A percentile compares a stretch with the other conserved stretches of the same genome.
phyloP scores from a whole-genome alignment of 176 grass and related monocot genomes.

The Ensete glaucum region DNA sequence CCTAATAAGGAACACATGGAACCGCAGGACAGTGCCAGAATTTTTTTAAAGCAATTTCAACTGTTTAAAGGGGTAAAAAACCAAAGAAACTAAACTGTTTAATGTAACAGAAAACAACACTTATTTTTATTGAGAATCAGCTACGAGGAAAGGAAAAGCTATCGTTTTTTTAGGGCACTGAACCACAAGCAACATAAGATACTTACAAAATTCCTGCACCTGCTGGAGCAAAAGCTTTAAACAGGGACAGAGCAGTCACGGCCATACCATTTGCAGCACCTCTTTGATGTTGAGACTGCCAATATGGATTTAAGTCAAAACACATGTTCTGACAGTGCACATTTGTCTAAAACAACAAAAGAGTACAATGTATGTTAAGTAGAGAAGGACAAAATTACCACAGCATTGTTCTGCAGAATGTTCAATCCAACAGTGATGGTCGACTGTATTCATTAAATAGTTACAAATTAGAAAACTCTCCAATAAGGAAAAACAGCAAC shows the following conservation, averaged over 20 bases:
- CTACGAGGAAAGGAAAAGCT: not conserved
- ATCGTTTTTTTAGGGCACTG: not conserved
- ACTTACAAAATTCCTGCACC: constrained; percentile 49
- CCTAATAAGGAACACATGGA: too few species aligned
- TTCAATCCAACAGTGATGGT: constrained; percentile 58
- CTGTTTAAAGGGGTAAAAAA: too few species aligned
- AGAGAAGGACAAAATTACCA: constrained; percentile 26
- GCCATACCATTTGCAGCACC: constrained; percentile 58
- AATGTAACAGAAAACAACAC: too few species aligned
- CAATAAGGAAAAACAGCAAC: not conserved
- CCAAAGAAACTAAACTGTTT: too few species aligned
- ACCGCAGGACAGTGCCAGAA: too few species aligned
- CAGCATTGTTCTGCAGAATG: constrained; percentile 56
- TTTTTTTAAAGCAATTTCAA: too few species aligned
- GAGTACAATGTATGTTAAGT: not conserved
- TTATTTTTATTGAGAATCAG: too few species aligned
- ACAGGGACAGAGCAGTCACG: constrained; percentile 49
- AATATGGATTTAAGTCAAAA: not conserved
- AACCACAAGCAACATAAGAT: not conserved
- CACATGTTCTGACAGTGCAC: not conserved
- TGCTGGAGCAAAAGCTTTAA: constrained; percentile 56
- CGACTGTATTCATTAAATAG: constrained; percentile 33
- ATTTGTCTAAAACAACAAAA: not conserved
- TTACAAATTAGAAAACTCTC: not conserved
- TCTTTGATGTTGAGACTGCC: constrained; percentile 53